phyloP scores from a whole-genome alignment of 1,284 basidiomycete genomes.

The Trichosporon faecale region DNA sequence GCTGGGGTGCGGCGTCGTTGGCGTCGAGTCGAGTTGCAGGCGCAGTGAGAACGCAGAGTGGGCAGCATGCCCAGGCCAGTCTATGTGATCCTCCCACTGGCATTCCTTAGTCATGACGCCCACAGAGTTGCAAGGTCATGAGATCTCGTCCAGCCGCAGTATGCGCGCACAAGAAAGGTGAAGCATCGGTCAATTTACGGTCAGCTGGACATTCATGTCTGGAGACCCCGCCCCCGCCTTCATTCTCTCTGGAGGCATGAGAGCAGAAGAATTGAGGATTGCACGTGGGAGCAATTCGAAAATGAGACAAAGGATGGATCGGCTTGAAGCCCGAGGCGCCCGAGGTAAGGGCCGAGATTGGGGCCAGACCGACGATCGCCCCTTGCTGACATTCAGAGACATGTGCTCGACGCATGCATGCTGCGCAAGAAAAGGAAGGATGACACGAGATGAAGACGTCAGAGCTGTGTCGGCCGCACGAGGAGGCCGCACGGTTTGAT shows the following conservation, averaged over 20 bases:
- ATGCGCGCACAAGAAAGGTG: neutral
- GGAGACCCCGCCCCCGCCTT: neutral
- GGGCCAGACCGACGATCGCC: neutral
- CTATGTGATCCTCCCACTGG: neutral
- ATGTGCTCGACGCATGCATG: neutral
- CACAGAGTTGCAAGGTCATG: neutral
- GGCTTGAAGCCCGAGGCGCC: neutral
- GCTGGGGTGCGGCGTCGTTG: neutral
- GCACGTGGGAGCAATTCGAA: neutral
- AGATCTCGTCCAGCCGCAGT: neutral
- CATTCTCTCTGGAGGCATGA: neutral
- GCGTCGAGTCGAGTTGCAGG: neutral
- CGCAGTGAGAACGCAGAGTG: neutral
- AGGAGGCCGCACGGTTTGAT: neutral
- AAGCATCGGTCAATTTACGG: neutral
- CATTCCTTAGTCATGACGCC: conserved; percentile 2
- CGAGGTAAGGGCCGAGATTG: neutral
- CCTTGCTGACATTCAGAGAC: neutral
- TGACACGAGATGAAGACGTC: neutral
- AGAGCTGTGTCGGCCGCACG: neutral
- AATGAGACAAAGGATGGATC: neutral
- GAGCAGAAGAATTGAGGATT: neutral
- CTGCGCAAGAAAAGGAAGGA: neutral
- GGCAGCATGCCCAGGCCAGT: neutral
- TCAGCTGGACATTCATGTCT: neutral